Base-by-base conservation (phyloP, 768 basidiomycete genomes). In the Termitomyces sp. region DNA sequence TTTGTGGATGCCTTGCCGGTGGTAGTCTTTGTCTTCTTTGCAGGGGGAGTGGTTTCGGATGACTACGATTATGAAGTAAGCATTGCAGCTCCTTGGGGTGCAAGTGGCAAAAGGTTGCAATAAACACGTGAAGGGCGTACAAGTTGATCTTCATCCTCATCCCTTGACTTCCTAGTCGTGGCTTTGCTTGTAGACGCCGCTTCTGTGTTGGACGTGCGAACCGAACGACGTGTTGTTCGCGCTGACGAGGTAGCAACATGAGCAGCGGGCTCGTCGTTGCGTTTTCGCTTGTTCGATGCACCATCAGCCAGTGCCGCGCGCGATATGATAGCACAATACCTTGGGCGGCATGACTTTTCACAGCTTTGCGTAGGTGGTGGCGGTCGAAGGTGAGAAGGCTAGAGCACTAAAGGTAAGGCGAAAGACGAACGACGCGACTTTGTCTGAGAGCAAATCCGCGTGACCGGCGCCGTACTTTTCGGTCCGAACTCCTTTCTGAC, bases 241-340 rank as follows among this genome's bases (percentile, higher is more conserved):
- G 80, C 32, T 38, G 47, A 71, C 61, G 77, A 69, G 33, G 75
- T 60, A 35, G 75, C 45, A 18, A 68, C 65, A 57, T 64, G 68
- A 36, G 68, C 70, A 32, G 65, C 64, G 55, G 70, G 47, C 40
- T 77, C 77, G 32, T 78, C 79, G 24, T 70, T 69, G 69, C 80
- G 84, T 75, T 88, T 89, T 62, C 87, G 75, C 87, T 89, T 65
- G 8, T 26, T 44, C 53, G 28, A 42, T 53, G 38, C 14, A 3
- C 28, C 20, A 50, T 56, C 28, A 60, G 18, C 33, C 7, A 13
- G 40, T 7, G 3, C 22, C 6, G 20, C 14, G n/a, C 22, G 10
- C 20, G 40, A 12, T 20, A 35, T 12, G 22, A n/a, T 16, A 4
- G n/a, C 22, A 20, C n/a, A 28, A 26, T 47, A 76, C 76, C 66